Conservation (phyloP, 257 asterid species). For the Perilla frutescens region DNA sequence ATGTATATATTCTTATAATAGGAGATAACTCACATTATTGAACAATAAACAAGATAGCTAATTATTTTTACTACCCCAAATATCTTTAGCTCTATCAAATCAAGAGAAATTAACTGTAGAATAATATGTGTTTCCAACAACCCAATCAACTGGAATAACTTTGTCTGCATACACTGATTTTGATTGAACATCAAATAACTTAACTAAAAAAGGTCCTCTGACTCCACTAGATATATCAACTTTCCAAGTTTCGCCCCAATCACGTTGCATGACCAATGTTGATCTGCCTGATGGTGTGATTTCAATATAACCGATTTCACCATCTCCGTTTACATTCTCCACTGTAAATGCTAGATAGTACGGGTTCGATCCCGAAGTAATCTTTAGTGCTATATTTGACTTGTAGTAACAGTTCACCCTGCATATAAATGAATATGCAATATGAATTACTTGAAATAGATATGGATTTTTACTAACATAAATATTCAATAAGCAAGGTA, state of each 20-base stretch:
- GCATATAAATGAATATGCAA: not conserved
- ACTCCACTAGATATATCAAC: not conserved
- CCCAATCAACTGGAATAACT: constrained; percentile 31
- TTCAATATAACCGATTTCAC: constrained; percentile 39
- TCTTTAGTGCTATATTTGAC: constrained; percentile 24
- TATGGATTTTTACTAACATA: too few relatives aligned
- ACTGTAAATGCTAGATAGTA: constrained; percentile 35
- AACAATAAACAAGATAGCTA: too few relatives aligned
- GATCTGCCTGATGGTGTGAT: constrained; percentile 9
- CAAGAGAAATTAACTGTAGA: constrained; percentile 19
- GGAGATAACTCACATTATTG: too few relatives aligned
- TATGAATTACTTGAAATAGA: too few relatives aligned
- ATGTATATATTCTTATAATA: too few relatives aligned
- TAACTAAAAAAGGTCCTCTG: constrained; percentile 47
- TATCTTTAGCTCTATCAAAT: too few relatives aligned
- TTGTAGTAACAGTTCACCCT: constrained; percentile 45
- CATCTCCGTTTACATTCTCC: constrained; percentile 51
- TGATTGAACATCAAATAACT: not conserved
- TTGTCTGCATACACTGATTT: not conserved
- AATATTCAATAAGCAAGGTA: too few relatives aligned
- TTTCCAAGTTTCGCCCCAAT: constrained; percentile 46
- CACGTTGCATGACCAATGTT: constrained; percentile 40
- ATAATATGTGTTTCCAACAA: not conserved
- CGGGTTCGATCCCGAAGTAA: constrained; percentile 38
- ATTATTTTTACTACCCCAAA: too few relatives aligned